A percentile compares a stretch with the other conserved stretches of the same genome.
Evolutionary conservation across 2,329 filamentous ascomycete species (phyloP).

Genomic region (Fusarium gaditjirri): DNA sequence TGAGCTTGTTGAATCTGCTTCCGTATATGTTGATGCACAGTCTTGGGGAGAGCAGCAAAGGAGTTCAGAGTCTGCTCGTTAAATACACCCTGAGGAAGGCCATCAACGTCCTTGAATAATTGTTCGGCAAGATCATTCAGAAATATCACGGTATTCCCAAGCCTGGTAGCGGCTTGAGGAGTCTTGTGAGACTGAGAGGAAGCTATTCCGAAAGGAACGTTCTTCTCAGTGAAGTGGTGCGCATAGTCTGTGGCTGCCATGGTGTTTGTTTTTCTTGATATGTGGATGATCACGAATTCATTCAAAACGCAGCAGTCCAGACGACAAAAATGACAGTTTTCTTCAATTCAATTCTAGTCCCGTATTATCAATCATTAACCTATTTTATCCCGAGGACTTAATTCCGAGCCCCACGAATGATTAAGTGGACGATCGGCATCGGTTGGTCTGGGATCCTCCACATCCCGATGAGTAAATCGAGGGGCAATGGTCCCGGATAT

Average conservation of each 20-base stretch:
- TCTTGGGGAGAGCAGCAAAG: conserved; percentile 17
- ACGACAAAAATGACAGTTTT: not conserved
- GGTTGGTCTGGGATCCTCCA: conserved; percentile 1
- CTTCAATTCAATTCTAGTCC: not conserved
- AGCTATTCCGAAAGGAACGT: conserved; percentile 65
- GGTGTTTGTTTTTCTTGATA: fast-evolving
- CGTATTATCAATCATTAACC: not conserved
- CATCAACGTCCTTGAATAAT: conserved; percentile 43
- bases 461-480: conserved; percentile 20
- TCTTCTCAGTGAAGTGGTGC: conserved; percentile 61
- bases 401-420: not conserved
- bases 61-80: conserved; percentile 10
- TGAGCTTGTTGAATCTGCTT: not conserved
- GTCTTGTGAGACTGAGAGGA: conserved; percentile 51
- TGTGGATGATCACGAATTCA: fast-evolving
- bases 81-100: conserved; percentile 14
- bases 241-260: conserved; percentile 2
- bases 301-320: fast-evolving
- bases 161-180: conserved; percentile 61
- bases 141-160: conserved; percentile 63
- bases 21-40: not conserved
- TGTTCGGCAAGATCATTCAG: conserved; percentile 54
- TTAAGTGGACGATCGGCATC: conserved; percentile 9
- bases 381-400: not conserved
- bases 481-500: not conserved